phyloP scores from a whole-genome alignment of 2,329 filamentous ascomycete genomes.

The Curvularia spicifera region DNA sequence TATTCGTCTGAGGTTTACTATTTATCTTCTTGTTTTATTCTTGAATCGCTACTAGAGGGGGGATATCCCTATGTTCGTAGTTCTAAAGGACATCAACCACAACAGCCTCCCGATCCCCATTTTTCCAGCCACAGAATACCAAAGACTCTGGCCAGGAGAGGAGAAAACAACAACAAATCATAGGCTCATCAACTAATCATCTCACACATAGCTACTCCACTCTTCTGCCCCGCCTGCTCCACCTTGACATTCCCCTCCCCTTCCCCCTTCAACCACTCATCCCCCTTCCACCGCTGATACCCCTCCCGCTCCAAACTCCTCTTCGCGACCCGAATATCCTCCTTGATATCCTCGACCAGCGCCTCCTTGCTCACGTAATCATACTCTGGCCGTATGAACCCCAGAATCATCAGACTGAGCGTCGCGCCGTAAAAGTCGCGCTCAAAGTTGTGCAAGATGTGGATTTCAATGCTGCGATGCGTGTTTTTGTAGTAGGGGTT shows the following conservation, averaged over 20 bases:
- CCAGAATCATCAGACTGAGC: conserved; percentile 80
- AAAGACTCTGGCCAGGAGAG: too few species aligned
- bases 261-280: conserved; percentile 47
- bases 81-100: neutral
- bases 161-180: neutral
- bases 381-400: conserved; percentile 86
- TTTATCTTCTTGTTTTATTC: neutral
- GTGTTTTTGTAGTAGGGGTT: conserved; percentile 98
- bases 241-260: conserved; percentile 5
- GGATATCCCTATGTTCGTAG: conserved; percentile 2
- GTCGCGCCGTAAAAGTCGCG: conserved; percentile 84
- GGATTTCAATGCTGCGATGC: conserved; percentile 84
- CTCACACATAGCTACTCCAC: conserved; percentile 17
- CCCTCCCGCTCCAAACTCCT: conserved; percentile 71
- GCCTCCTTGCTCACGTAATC: conserved; percentile 87
- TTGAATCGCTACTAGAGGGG: neutral
- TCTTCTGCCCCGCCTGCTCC: conserved; percentile 17
- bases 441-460: conserved; percentile 79
- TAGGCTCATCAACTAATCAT: conserved; percentile 19
- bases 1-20: too few species aligned
- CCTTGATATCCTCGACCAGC: conserved; percentile 84
- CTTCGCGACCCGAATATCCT: conserved; percentile 84
- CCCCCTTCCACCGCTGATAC: conserved; percentile 62
- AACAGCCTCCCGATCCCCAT: neutral
- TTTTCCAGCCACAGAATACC: too few species aligned